Base-by-base conservation (phyloP, 2,329 filamentous ascomycete genomes). In the Juglanconis oblonga region DNA sequence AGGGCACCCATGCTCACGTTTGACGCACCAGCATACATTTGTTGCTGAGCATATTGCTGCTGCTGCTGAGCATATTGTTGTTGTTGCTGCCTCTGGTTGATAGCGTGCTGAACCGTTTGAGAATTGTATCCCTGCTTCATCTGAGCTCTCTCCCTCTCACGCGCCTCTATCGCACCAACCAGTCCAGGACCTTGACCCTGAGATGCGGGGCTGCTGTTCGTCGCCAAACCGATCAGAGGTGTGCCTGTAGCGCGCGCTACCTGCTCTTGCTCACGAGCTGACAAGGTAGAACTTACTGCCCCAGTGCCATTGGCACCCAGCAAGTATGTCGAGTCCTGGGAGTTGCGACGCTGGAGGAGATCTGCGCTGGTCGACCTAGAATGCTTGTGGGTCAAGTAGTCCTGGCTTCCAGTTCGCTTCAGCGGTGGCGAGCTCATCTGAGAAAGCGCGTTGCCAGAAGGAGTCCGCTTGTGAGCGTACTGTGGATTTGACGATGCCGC, bases 191-290 rank as follows among this genome's bases (percentile, higher is more conserved):
- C 84, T 36, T 81, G 71, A 9, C 79, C 75, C 57, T 78, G 77
- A 48, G 77, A 74, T 62, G 57, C 58, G 11, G 81, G 82, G 64
- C 78, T 77, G 54, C 80, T 79, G 53, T 57, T 64, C 8, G 82
- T 82, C 4, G 82, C 83, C 70, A 96, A 78, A 61, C 84, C 86
- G 67, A 96, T 83, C 53, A 96, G 78, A 0, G 92, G 90, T 0
- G 86, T 87, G 1, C 90, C 90, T 0, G 92, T 96, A 66, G 91
- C 81, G 42, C 90, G 86, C 9, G 92, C 90, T n/a, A 96, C 83
- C 66, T 96, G 89, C 74, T 96, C 91, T 71, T 96, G 92, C 73
- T 97, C 92, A 14, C 89, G 86, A 17, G 92, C 92, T 24, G 90
- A 92, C n/a, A 97, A 79, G 59, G 88, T 84, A 0, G 83, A 80